Evolutionary conservation across 2,329 filamentous ascomycete genomes (phyloP), one percentile per base, ranked within the genome.

Genomic region (Xylaria sp.): DNA sequence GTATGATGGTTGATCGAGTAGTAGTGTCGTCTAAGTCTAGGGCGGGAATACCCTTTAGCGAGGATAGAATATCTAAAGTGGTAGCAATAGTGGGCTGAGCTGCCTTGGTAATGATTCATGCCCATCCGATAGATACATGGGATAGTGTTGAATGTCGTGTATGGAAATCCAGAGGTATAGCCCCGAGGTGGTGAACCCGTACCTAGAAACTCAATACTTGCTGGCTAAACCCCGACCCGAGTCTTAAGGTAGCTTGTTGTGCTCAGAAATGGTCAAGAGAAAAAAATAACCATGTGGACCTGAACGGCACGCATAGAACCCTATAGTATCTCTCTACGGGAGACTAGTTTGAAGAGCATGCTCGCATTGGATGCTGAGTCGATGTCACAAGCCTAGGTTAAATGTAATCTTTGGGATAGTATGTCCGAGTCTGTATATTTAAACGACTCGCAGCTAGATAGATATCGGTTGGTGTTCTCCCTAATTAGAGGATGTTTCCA

Each of bases 341-440:
- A 30, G 2, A 25, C 25, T 1, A 48, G 25, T 25, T 48, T 12
- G 23, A 23, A 46, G 20, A 46, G 18, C 20, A 25, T 12, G 12
- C 13, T 48, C 7, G 7, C 23, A 12, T 25, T 28, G 4, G 12
- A 50, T 18, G 25, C 13, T 1, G 10, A 15, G 25, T 50, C 25
- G 1, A 52, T 7, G 32, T 4, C 13, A 52, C 8, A 52, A 32
- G 30, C 9, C 48, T n/a, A 52, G 8, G 20, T 10, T 7, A n/a
- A 25, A n/a, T 2, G 25, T 3, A 8, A 5, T 46, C 3, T n/a
- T 52, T 10, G 8, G 23, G 28, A 52, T 32, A 30, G 25, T n/a
- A 52, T 52, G 48, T 52, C 48, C 7, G 15, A 52, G 32, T 28
- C 18, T 32, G 18, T 55, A 28, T 30, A 63, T 46, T 59, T 3